Evolutionary conservation across 352 stramenopile genomes (phyloP).

Genomic region (Phytophthora fragariaefolia): DNA sequence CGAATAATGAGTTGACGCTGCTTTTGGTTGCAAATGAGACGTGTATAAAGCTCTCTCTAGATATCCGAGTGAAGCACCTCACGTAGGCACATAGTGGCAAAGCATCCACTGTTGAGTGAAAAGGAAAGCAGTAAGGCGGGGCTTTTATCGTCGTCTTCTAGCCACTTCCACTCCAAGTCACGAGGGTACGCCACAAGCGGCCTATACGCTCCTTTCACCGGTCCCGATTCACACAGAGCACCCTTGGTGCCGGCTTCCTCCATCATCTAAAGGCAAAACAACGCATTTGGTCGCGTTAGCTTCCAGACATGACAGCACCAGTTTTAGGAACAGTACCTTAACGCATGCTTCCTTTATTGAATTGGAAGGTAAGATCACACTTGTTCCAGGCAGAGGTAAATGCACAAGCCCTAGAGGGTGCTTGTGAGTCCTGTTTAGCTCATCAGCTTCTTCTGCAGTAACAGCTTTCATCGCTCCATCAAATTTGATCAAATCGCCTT

Average conservation of each 20-base stretch:
- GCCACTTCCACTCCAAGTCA: conserved; percentile 54
- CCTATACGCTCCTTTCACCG: conserved; percentile 72
- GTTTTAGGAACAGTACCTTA: no score
- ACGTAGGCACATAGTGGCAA: conserved; percentile 84
- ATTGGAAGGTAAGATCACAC: conserved; percentile 54
- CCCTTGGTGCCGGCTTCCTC: conserved; percentile 52
- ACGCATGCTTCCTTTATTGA: conserved; percentile 46
- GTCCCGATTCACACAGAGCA: conserved; percentile 41
- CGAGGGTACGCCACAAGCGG: conserved; percentile 47
- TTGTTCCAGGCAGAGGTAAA: conserved; percentile 67
- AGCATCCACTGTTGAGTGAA: conserved; percentile 65
- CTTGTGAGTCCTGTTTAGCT: conserved; percentile 41
- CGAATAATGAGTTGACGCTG: conserved; percentile 27
- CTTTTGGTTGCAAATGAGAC: not conserved
- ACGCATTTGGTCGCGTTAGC: not conserved
- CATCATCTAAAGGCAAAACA: conserved; percentile 47
- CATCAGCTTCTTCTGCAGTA: conserved; percentile 41
- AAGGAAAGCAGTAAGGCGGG: conserved; percentile 52
- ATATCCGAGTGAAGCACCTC: conserved; percentile 66
- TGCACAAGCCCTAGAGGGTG: conserved; percentile 50
- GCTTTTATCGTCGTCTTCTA: conserved; percentile 31
- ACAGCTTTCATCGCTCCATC: conserved; percentile 38
- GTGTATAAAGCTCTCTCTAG: conserved; percentile 23
- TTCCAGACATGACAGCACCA: conserved; percentile 1
- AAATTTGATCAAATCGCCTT: conserved; percentile 60